phyloP scores from a whole-genome alignment of 192 early-diverging fungal species.

The Powellomyces hirtus region DNA sequence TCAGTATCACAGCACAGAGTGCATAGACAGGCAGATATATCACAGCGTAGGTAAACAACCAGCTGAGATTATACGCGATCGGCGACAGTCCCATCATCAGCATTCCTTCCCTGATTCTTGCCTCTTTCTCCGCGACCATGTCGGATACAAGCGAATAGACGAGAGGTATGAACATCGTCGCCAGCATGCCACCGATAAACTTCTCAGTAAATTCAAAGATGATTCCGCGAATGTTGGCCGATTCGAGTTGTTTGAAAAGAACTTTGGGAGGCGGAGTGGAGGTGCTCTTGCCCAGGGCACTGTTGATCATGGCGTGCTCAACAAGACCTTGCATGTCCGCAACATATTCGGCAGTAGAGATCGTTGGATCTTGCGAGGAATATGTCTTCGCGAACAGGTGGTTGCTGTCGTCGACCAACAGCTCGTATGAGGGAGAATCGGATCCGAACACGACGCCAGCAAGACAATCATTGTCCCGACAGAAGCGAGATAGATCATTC shows the following conservation, averaged over 20 bases:
- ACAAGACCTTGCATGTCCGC: too few species aligned
- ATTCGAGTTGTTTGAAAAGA: not conserved
- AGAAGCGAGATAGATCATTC: not conserved
- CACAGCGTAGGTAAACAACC: slow-evolving; percentile 9
- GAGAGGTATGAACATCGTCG: not conserved
- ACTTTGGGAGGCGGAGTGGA: too few species aligned
- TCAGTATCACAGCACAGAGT: not conserved
- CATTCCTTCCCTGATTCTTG: not conserved
- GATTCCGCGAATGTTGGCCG: not conserved
- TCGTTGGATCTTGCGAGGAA: too few species aligned
- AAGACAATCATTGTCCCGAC: not conserved
- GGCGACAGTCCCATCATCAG: slow-evolving; percentile 1
- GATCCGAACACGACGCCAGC: not conserved
- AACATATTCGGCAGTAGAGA: too few species aligned
- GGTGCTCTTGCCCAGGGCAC: too few species aligned
- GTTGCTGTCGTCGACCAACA: too few species aligned
- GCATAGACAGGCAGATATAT: slow-evolving; percentile 1
- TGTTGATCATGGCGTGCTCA: too few species aligned
- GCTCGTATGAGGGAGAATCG: too few species aligned
- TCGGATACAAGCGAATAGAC: not conserved
- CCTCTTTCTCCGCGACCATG: slow-evolving; percentile 5
- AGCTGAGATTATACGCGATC: not conserved
- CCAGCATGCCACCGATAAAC: not conserved
- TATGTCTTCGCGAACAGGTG: too few species aligned
- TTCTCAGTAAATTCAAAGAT: not conserved